Evolutionary conservation across 805 yeast genomes (phyloP).

Genomic region (Starmerella geochares): DNA sequence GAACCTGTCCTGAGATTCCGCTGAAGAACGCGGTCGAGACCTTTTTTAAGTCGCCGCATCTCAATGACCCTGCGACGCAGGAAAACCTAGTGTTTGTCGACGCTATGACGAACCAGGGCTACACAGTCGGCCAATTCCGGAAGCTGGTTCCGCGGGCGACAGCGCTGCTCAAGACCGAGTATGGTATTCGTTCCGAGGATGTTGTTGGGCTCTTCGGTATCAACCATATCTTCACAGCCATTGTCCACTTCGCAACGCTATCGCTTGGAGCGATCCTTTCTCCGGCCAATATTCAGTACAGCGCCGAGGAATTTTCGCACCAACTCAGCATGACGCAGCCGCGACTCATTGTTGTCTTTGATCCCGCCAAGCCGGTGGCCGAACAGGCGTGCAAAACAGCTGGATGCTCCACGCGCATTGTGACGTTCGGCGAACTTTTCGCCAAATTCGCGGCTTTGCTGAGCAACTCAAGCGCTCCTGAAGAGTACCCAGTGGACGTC

Average conservation of each 20-base stretch:
- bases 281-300: conserved; percentile 32
- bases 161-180: conserved; percentile 21
- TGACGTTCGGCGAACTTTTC: conserved; percentile 9
- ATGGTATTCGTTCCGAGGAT: conserved; percentile 25
- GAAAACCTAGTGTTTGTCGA: conserved; percentile 17
- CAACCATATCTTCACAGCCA: conserved; percentile 28
- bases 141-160: conserved; percentile 20
- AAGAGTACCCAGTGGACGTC: conserved; percentile 13
- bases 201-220: conserved; percentile 29
- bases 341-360: conserved; percentile 20
- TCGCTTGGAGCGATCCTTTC: conserved; percentile 29
- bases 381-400: conserved; percentile 16
- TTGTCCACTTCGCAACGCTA: conserved; percentile 28
- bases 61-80: neutral
- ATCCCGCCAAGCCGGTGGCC: conserved; percentile 12
- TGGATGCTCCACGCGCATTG: neutral
- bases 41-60: conserved; percentile 3
- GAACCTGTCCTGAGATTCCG: neutral
- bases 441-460: conserved; percentile 5
- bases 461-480: conserved; percentile 8
- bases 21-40: conserved; percentile 11
- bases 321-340: conserved; percentile 26
- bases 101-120: conserved; percentile 22
- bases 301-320: conserved; percentile 29
- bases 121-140: conserved; percentile 18